Evolutionary conservation across 2,329 filamentous ascomycete species (phyloP).

Genomic region (Plectosphaerella sp.): DNA sequence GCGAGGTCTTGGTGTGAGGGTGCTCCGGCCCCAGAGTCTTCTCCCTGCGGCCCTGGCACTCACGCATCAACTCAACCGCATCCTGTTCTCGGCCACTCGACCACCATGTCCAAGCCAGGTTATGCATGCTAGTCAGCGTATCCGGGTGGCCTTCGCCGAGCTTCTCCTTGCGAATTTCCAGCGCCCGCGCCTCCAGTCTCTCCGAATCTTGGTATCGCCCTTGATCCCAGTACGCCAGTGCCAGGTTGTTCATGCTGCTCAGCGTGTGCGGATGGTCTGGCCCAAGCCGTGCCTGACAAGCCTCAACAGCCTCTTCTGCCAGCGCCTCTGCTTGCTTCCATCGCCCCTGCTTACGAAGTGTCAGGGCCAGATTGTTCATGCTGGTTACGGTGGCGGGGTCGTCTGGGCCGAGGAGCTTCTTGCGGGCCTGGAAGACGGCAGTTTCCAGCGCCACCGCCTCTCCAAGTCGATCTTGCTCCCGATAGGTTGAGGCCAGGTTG

Average conservation of each 20-base stretch:
- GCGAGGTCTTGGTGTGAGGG: not conserved
- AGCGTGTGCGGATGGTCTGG: conserved; percentile 14
- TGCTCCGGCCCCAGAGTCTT: not conserved
- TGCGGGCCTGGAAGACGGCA: too few relatives aligned
- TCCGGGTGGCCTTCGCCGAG: too few relatives aligned
- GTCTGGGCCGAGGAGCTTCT: too few relatives aligned
- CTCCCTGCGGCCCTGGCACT: not conserved
- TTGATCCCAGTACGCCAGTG: too few relatives aligned
- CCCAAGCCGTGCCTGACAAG: conserved; percentile 8
- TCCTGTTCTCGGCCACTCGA: not conserved
- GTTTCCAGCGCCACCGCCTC: too few relatives aligned
- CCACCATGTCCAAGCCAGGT: conserved; percentile 3
- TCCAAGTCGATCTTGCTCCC: too few relatives aligned
- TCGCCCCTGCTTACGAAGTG: conserved; percentile 1
- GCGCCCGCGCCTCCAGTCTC: too few relatives aligned
- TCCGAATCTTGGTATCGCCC: too few relatives aligned
- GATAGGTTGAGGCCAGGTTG: too few relatives aligned
- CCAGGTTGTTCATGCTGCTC: conserved; percentile 7
- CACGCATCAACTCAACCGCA: not conserved
- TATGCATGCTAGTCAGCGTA: too few relatives aligned
- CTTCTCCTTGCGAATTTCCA: too few relatives aligned
- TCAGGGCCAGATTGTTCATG: not conserved
- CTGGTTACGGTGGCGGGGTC: not conserved
- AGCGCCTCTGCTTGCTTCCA: conserved; percentile 9
- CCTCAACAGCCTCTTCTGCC: conserved; percentile 9